Evolutionary conservation across 768 basidiomycete genomes (phyloP).

Genomic region (Calvatia gigantea): DNA sequence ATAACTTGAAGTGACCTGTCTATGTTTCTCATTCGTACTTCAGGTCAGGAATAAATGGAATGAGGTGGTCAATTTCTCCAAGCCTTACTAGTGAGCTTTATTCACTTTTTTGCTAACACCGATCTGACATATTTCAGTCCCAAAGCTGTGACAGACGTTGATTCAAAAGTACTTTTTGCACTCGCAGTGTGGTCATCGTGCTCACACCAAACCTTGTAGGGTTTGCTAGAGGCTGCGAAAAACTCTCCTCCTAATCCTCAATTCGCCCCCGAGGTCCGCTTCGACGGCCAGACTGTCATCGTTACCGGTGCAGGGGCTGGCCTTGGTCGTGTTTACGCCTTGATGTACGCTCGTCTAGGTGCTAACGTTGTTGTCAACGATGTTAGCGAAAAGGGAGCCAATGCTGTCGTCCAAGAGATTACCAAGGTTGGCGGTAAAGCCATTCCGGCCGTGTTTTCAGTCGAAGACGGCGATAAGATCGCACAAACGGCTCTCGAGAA

Average conservation of each 20-base stretch:
- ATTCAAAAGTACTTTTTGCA: slow-evolving; percentile 41
- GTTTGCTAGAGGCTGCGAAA: slow-evolving; percentile 62
- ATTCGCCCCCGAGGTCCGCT: slow-evolving; percentile 66
- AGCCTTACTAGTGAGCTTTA: slow-evolving; percentile 59
- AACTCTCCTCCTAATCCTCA: slow-evolving; percentile 66
- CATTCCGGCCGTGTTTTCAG: slow-evolving; percentile 75
- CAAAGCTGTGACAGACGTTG: slow-evolving; percentile 55
- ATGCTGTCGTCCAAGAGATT: slow-evolving; percentile 84
- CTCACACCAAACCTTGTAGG: slow-evolving; percentile 23
- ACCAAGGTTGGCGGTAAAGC: slow-evolving; percentile 88
- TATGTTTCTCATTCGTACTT: not conserved
- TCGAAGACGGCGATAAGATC: slow-evolving; percentile 88
- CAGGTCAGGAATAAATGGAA: slow-evolving; percentile 84
- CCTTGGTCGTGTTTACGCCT: slow-evolving; percentile 87
- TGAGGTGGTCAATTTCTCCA: slow-evolving; percentile 76
- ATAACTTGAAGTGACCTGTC: not conserved
- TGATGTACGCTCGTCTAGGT: slow-evolving; percentile 90
- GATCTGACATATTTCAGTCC: slow-evolving; percentile 47
- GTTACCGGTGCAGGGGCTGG: slow-evolving; percentile 95
- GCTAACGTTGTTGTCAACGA: slow-evolving; percentile 98
- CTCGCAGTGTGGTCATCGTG: not conserved
- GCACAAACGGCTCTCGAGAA: slow-evolving; percentile 83
- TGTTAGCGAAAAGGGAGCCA: slow-evolving; percentile 82
- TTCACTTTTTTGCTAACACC: not conserved
- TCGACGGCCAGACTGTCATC: slow-evolving; percentile 87